Percentiles rank a stretch among this genome's conserved stretches.
Evolutionary conservation across 2,329 filamentous ascomycete genomes (phyloP).

Genomic region (Sordariomycetes sp.): DNA sequence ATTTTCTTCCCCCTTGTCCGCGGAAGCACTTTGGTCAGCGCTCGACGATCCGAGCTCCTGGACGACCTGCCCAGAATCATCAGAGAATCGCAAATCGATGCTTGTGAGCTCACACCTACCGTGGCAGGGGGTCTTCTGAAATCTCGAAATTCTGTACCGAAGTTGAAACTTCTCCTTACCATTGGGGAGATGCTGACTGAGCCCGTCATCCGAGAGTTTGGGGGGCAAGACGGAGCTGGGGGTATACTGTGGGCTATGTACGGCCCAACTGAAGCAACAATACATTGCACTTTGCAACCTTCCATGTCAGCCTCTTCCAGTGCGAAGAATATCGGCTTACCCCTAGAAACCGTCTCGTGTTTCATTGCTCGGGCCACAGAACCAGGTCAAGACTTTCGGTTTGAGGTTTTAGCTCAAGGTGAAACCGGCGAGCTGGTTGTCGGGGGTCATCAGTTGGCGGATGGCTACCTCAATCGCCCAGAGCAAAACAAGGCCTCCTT

Average conservation of each 20-base stretch:
- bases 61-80: constrained; percentile 65
- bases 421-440: constrained; percentile 72
- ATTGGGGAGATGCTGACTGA: constrained; percentile 89
- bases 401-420: constrained; percentile 52
- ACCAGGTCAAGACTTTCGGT: constrained; percentile 10
- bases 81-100: constrained; percentile 60
- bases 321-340: constrained; percentile 64
- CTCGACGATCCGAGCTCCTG: constrained; percentile 60
- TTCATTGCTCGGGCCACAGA: constrained; percentile 52
- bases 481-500: constrained; percentile 69
- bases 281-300: constrained; percentile 73
- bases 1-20: constrained; percentile 82
- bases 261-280: constrained; percentile 83
- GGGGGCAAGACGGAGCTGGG: constrained; percentile 36
- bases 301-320: constrained; percentile 46
- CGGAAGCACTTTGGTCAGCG: constrained; percentile 64
- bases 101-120: constrained; percentile 81
- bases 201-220: constrained; percentile 72
- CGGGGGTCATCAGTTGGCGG: constrained; percentile 70
- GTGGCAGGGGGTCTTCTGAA: constrained; percentile 71
- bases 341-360: constrained; percentile 72
- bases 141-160: constrained; percentile 56
- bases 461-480: constrained; percentile 71
- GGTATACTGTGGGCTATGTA: constrained; percentile 89
- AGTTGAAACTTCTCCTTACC: constrained; percentile 64